Conservation (phyloP, 2,329 filamentous ascomycete genomes). For the Neofusicoccum cordaticola region DNA sequence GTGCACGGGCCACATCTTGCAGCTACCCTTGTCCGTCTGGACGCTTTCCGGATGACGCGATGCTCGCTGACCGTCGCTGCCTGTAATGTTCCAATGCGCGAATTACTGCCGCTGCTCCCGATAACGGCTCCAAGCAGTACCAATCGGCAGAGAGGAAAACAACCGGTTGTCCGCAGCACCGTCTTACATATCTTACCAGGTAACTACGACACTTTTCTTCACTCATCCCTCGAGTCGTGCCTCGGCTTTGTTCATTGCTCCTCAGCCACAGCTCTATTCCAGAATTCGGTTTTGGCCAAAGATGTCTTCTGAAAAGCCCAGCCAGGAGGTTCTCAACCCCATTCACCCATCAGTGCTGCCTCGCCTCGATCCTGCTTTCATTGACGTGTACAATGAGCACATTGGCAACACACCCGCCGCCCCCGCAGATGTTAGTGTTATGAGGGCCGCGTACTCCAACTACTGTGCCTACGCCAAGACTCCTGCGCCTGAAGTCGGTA, state of each 20-base stretch:
- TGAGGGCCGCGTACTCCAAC: not conserved
- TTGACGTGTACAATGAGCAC: not conserved
- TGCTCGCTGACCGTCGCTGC: too few species aligned
- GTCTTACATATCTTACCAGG: too few species aligned
- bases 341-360: not conserved
- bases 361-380: not conserved
- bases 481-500: not conserved
- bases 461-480: not conserved
- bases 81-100: too few species aligned
- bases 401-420: not conserved
- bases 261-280: not conserved
- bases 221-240: too few species aligned
- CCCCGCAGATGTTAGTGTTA: not conserved
- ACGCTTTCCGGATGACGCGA: not conserved
- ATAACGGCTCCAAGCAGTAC: not conserved
- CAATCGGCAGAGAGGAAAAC: not conserved
- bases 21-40: not conserved
- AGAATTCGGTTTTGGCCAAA: not conserved
- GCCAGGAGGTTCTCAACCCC: not conserved
- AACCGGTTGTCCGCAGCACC: too few species aligned
- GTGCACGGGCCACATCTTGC: not conserved
- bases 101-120: not conserved
- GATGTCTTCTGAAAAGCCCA: not conserved
- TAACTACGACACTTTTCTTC: too few species aligned
- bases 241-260: too few species aligned